Conservation (phyloP, 495 filamentous ascomycete species). For the Xylaria grammica region DNA sequence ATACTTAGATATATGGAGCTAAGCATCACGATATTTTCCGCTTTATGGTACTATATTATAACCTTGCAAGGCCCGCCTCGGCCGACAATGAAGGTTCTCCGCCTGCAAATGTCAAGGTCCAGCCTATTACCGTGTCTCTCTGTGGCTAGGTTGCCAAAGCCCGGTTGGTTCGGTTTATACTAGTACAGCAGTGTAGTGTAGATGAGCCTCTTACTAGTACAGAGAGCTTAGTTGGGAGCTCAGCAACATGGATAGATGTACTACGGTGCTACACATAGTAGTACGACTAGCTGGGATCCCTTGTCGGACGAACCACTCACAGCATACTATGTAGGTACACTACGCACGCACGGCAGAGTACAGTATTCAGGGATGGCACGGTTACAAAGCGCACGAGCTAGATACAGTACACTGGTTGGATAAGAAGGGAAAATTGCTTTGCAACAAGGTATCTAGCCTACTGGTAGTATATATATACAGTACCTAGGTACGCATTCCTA, state of each 20-base stretch:
- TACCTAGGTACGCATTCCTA: neutral
- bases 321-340: neutral
- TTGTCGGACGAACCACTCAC: neutral
- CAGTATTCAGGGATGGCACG: conserved; percentile 18
- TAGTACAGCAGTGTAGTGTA: too few relatives aligned
- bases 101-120: too few relatives aligned
- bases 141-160: neutral
- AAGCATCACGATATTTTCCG: too few relatives aligned
- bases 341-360: neutral
- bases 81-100: too few relatives aligned
- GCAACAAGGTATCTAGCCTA: neutral
- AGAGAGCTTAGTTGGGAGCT: neutral
- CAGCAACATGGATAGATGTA: neutral
- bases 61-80: neutral
- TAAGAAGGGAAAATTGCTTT: too few relatives aligned
- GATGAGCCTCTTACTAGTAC: conserved; percentile 11
- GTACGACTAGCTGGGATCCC: neutral
- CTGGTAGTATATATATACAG: neutral
- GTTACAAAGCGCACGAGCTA: conserved; percentile 1
- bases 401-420: neutral
- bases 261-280: too few relatives aligned
- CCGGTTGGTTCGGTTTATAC: neutral
- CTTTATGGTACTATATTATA: too few relatives aligned
- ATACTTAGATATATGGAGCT: conserved; percentile 5
- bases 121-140: too few relatives aligned